Conservation (phyloP, 768 basidiomycete species). For the Termitomyces sp. region DNA sequence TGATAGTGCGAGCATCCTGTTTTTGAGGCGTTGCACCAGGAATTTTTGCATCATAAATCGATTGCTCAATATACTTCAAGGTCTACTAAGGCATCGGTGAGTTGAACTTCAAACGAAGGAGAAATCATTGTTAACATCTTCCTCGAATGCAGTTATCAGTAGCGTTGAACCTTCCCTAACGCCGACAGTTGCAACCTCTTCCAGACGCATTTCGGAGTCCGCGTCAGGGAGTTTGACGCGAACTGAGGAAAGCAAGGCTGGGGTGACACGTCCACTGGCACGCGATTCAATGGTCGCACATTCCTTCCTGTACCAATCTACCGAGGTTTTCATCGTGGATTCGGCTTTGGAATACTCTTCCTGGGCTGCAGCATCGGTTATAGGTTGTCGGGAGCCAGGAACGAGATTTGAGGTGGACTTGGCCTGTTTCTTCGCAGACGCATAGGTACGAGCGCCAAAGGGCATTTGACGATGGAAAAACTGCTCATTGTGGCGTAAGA, state of each 20-base stretch:
- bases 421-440: slow-evolving; percentile 27
- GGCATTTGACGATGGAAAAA: not conserved
- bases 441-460: slow-evolving; percentile 14
- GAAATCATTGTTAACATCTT: slow-evolving; percentile 49
- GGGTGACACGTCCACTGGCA: slow-evolving; percentile 72
- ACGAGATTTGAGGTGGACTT: slow-evolving; percentile 56
- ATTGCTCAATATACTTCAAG: slow-evolving; percentile 70
- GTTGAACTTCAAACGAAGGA: slow-evolving; percentile 2
- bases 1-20: slow-evolving; percentile 66
- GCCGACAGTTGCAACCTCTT: slow-evolving; percentile 77
- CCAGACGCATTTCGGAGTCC: slow-evolving; percentile 39
- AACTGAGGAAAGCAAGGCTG: slow-evolving; percentile 64
- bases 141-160: slow-evolving; percentile 73
- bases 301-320: slow-evolving; percentile 78
- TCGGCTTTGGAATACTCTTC: slow-evolving; percentile 62
- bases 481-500: not conserved
- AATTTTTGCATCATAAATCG: slow-evolving; percentile 69
- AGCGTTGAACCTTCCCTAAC: slow-evolving; percentile 73
- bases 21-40: slow-evolving; percentile 70
- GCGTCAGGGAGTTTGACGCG: slow-evolving; percentile 46
- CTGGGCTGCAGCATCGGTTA: slow-evolving; percentile 47
- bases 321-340: slow-evolving; percentile 52
- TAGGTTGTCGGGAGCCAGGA: slow-evolving; percentile 62
- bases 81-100: slow-evolving; percentile 46
- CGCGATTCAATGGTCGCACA: slow-evolving; percentile 68